phyloP scores from a whole-genome alignment of 352 stramenopile species.

The Phytophthora quininea region DNA sequence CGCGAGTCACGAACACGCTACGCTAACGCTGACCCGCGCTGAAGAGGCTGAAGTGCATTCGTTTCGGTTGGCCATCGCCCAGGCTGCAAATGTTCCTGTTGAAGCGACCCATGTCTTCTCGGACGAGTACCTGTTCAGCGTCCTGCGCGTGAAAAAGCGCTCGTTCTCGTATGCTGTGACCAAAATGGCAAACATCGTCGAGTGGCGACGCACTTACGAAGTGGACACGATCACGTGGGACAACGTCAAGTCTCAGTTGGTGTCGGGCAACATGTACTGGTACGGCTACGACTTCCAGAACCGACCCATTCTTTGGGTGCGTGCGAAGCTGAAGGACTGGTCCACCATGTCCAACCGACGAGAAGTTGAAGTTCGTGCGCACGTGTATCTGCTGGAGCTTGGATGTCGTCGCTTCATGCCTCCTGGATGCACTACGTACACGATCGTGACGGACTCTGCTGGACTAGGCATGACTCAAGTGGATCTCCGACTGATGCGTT shows the following conservation, averaged over 20 bases:
- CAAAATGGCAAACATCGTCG: conserved; percentile 60
- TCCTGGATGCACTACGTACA: conserved; percentile 60
- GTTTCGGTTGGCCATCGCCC: conserved; percentile 57
- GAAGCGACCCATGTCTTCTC: conserved; percentile 54
- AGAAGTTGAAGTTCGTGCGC: conserved; percentile 59
- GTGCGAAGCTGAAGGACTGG: conserved; percentile 67
- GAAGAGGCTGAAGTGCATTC: conserved; percentile 49
- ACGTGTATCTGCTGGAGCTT: conserved; percentile 66
- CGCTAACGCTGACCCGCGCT: conserved; percentile 29
- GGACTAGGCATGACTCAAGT: conserved; percentile 53
- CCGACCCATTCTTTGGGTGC: conserved; percentile 71
- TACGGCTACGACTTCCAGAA: conserved; percentile 75
- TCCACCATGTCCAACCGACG: conserved; percentile 50
- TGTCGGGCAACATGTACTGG: conserved; percentile 70
- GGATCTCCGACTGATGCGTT: conserved; percentile 68
- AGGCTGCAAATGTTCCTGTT: conserved; percentile 40
- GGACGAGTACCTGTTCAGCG: conserved; percentile 66
- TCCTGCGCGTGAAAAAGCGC: conserved; percentile 65
- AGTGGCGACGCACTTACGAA: conserved; percentile 54
- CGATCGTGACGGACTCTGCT: conserved; percentile 62
- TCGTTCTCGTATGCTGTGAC: conserved; percentile 64
- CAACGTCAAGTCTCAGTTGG: conserved; percentile 50
- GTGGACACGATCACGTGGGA: conserved; percentile 47
- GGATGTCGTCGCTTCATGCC: conserved; percentile 64
- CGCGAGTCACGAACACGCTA: conserved; percentile 16